Evolutionary conservation across 176 grass and related monocot species (phyloP).

Genomic region (Saccharum spontaneum): DNA sequence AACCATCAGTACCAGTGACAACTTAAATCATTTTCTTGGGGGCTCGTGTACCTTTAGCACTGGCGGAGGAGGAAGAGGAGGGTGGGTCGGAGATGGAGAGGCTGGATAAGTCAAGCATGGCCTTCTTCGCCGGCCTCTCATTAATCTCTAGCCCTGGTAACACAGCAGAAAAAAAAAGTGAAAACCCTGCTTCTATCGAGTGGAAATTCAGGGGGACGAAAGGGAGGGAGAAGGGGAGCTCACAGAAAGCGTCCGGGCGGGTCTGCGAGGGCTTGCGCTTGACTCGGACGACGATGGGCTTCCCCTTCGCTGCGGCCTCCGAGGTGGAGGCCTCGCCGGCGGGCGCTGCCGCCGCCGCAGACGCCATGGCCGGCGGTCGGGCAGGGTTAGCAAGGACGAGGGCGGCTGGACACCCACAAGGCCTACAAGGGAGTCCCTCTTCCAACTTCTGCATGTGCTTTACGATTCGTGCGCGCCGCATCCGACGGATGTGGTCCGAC

Average conservation of each 20-base stretch:
- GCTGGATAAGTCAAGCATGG: constrained; percentile 58
- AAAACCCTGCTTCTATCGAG: neutral
- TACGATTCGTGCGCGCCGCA: neutral
- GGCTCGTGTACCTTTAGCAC: constrained; percentile 33
- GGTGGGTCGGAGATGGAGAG: constrained; percentile 55
- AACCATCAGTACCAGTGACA: neutral
- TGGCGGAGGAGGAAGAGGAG: neutral
- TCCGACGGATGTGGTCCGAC: neutral
- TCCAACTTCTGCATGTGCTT: neutral
- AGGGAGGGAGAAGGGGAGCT: constrained; percentile 15
- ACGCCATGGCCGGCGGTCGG: neutral
- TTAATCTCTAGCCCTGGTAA: constrained; percentile 80
- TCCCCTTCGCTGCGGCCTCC: constrained; percentile 22
- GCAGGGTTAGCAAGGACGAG: neutral
- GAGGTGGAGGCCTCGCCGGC: constrained; percentile 14
- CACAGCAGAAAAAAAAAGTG: neutral
- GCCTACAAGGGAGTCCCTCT: neutral
- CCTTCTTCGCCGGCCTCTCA: constrained; percentile 71
- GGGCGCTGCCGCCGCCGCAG: neutral
- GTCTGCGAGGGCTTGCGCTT: constrained; percentile 76
- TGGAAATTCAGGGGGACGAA: neutral
- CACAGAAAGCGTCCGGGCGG: constrained; percentile 70
- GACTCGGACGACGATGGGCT: constrained; percentile 73
- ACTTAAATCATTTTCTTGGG: neutral
- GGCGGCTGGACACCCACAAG: neutral